A percentile compares a stretch with the other conserved stretches of the same genome.
Conservation (phyloP, 2,329 filamentous ascomycete genomes). For the Ophiostoma sp. region DNA sequence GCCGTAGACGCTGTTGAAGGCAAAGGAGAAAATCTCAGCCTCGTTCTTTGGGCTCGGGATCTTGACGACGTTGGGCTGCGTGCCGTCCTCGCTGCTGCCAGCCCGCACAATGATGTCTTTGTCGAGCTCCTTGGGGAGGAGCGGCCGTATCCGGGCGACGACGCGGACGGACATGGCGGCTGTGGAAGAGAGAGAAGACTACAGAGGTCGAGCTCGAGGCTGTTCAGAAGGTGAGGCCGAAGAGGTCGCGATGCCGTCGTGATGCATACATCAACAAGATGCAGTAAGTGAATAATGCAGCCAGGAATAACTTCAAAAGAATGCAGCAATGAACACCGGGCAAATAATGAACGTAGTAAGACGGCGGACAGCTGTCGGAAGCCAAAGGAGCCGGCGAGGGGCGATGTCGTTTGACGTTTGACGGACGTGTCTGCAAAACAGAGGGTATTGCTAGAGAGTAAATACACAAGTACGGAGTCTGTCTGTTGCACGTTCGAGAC, state of each 20-base stretch:
- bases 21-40: constrained; percentile 83
- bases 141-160: constrained; percentile 82
- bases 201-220: background rate
- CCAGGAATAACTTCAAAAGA: background rate
- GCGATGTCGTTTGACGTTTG: constrained; percentile 11
- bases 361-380: background rate
- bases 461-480: background rate
- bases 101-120: constrained; percentile 78
- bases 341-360: background rate
- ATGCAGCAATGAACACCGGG: background rate
- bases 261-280: constrained; percentile 8
- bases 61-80: constrained; percentile 64
- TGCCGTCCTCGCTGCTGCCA: constrained; percentile 56
- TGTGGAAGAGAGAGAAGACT: background rate
- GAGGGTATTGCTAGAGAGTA: background rate
- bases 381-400: background rate
- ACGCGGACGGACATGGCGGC: constrained; percentile 63
- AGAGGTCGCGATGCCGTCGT: constrained; percentile 8
- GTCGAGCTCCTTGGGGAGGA: constrained; percentile 78
- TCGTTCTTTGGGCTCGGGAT: constrained; percentile 95
- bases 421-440: background rate
- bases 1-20: constrained; percentile 91
- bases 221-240: background rate
- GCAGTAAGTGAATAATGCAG: constrained; percentile 18
- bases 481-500: constrained; percentile 11